Base-by-base conservation (phyloP, 1,284 basidiomycete genomes). In the Cutaneotrichosporon mucoides region DNA sequence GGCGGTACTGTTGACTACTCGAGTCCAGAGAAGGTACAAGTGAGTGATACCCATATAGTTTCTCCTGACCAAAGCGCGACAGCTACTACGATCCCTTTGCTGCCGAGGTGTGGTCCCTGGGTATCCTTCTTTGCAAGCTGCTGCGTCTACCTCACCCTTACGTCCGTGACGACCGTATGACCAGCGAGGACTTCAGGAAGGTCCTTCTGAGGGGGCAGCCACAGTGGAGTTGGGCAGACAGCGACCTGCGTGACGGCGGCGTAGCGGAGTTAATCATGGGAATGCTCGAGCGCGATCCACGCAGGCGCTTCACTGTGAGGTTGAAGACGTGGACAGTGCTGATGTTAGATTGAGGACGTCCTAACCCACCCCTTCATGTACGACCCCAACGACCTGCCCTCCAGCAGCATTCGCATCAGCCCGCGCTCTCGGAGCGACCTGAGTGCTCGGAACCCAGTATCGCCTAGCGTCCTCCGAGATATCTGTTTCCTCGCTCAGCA, bases 1-100 rank as follows among this genome's bases (percentile, higher is more conserved):
- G 77, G 77, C 10, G 77, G 77, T 0, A 79, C 77, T 0, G 37
- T 73, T 44, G 73, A 77, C 24, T 79, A 77, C 57, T 68, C 72
- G 6, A 73, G 73, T 60, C 77, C 77, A 0, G 70, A 76, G 56
- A 79, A 79, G 59, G 61, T 70, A 6, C 64, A 62, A 5, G 75
- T 76, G 47, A 60, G 72, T 16, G 42, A 24, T 34, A 24, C 9
- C 33, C 5, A 34, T 11, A 11, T 62, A 5, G 10, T 9, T 34
- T 10, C 35, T n/a, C 34, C 55, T 60, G 6, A 64, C 43, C 7
- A 0, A 47, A 77, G 74, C 67, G 72, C 38, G 11, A 42, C 0
- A 15, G 13, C 4, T 77, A 77, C 4, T 77, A 77, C 51, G 66
- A 76, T 37, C 71, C 75, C 2, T 61, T 61, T n/a, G 66, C 70